These are phyloP conservation scores for Rauvolfia tetraphylla DNA, from an alignment of 257 asterid genomes.

Conservation along the genomic window DNA sequence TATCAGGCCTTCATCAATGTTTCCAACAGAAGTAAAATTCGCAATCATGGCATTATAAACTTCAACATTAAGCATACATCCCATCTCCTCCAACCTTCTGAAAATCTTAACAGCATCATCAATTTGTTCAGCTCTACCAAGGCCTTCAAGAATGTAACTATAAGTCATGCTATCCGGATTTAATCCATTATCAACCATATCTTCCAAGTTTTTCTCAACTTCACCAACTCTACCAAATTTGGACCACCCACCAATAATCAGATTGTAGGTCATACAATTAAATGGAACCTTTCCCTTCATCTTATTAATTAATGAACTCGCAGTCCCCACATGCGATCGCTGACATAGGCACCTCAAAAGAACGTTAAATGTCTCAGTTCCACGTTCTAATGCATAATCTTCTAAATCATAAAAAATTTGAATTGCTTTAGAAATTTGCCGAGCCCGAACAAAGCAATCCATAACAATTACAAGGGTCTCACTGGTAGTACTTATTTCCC, in stretches of 20 bases:
- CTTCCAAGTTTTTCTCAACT: conserved; percentile 53
- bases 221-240: conserved; percentile 60
- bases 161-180: conserved; percentile 61
- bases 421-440: conserved; percentile 55
- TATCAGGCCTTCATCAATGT: conserved; percentile 55
- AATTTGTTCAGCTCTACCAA: conserved; percentile 75
- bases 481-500: conserved; percentile 37
- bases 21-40: conserved; percentile 44
- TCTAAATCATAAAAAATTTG: conserved; percentile 49
- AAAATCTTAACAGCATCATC: conserved; percentile 60
- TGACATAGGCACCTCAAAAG: conserved; percentile 54
- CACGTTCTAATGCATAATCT: conserved; percentile 44
- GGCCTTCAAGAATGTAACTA: conserved; percentile 56
- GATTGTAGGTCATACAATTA: conserved; percentile 45
- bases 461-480: conserved; percentile 56
- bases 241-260: conserved; percentile 78
- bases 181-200: conserved; percentile 69
- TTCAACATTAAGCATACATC: conserved; percentile 27
- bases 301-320: no score
- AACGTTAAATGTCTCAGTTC: conserved; percentile 43
- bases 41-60: conserved; percentile 79
- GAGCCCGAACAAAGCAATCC: conserved; percentile 64
- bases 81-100: conserved; percentile 49
- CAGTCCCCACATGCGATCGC: conserved; percentile 48
- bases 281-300: conserved; percentile 15